Base-by-base conservation (phyloP, 2,329 filamentous ascomycete species). In the Ophioceras dolichostomum region DNA sequence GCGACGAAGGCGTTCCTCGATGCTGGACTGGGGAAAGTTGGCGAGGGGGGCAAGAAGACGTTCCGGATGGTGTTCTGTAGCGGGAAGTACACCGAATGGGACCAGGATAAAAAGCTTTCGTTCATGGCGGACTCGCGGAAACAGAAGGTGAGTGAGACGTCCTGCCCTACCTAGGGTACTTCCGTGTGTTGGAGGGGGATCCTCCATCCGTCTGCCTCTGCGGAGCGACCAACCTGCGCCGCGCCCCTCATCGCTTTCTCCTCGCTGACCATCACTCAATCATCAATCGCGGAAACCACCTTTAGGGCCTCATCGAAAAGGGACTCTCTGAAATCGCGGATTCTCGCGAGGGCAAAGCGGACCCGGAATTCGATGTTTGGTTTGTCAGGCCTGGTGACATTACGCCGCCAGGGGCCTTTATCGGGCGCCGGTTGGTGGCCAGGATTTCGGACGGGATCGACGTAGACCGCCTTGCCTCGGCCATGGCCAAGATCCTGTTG, bases 1-100 rank as follows among this genome's bases (percentile, higher is more conserved):
- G 76, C 75, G 1, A 79, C 76, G 1, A 65, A 65, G 39, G 68
- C 71, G 8, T 75, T 83, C 42, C 41, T 50, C 33, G 38, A 48
- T 2, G 45, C 45, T 30, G 22, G 39, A 5, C 51, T 64, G 17
- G 50, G 53, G 7, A n/a, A n/a, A n/a, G n/a, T n/a, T n/a, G n/a
- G n/a, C n/a, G 47, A 50, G 33, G 44, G 53, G 2, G 50, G 55
- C 4, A 39, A 44, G 4, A 52, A 48, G 12, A 42, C 41, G 19
- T 64, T 67, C 44, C 59, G 55, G 37, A 65, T 66, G 43, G 47
- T 66, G 32, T 61, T 61, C 37, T 62, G 59, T 53, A 64, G 61
- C 49, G 55, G 54, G 36, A 54, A 49, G 41, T 52, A 46, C 19
- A 46, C 53, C 10, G 55, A 58, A 36, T 52, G 51, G 45, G 49